Evolutionary conservation across 2,329 filamentous ascomycete species (phyloP), one percentile per base, ranked within the genome.

Genomic region (Xylariaceae sp.): DNA sequence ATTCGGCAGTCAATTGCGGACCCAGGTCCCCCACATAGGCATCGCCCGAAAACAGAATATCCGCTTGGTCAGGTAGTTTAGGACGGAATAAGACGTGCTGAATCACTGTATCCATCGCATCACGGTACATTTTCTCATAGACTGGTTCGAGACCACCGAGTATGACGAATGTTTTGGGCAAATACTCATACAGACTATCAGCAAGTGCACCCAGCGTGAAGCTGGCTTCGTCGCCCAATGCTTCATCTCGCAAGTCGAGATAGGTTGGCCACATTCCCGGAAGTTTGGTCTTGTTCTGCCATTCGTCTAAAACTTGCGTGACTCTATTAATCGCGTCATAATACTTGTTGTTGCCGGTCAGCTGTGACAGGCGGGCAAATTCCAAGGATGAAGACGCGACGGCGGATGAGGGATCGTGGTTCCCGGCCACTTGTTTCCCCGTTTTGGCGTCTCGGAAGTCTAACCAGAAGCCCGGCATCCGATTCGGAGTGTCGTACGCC

Each of bases 281-380:
- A 5, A 92, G 69, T n/a, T 73, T 75, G 0, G 88, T 91, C 4
- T 76, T 69, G 63, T 84, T 83, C 70, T 94, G 89, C 49, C 81
- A 80, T 37, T 76, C 73, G 49, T 86, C 78, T n/a, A 95, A 76
- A 19, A 85, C 80, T 53, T 86, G 79, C 8, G 86, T 88, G 45
- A 95, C 82, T 9, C 87, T 80, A 53, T 86, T 84, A 52, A 90
- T 80, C 1, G 88, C 88, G 66, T 92, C 88, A 65, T 85, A 89
- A 70, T 87, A 90, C 62, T 84, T 87, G 52, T 78, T 68, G 54
- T 89, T 75, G 49, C 80, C 81, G 0, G 86, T 89, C 52, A 90
- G 72, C 66, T 89, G 86, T 4, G 84, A 78, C 42, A 90, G 71
- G 7, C 86, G 76, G 3, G 84, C 88, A 65, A 90, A 88, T 64